Base-by-base conservation (phyloP, 2,329 filamentous ascomycete species). In the Stromatinia cepivora region DNA sequence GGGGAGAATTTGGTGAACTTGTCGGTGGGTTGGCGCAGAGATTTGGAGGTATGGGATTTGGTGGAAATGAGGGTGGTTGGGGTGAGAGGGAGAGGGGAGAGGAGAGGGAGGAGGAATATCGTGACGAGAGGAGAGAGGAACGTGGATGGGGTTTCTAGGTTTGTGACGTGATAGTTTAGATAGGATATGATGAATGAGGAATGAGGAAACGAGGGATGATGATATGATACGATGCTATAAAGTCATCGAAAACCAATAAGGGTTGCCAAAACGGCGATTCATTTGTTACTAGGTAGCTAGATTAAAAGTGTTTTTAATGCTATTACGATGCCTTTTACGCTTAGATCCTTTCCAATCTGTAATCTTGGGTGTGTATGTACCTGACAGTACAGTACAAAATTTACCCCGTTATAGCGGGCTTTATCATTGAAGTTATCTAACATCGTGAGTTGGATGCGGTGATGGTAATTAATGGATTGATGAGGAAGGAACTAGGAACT, bases 101-200 rank as follows among this genome's bases (percentile, higher is more conserved):
- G 39, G 36, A 46, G 17, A 36, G 52, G 20, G 46, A 39, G 28
- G 31, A 70, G 11, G 54, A 64, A 28, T 13, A 59, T 17, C 4
- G 85, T 85, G 67, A 91, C 81, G 28, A 91, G 80, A 68, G 57
- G 25, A 45, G 50, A 28, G 56, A 68, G n/a, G 31, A 25, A 28
- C 54, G 52, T 22, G 39, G 64, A 22, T 46, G 64, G 64, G 50
- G 66, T 15, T 59, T 67, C 20, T 62, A 58, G n/a, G 34, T 48
- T 34, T 45, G 11, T 45, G 53, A 45, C 6, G 11, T 61, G 25
- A 61, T 42, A 3, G 20, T 25, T 34, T 42, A 5, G 8, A 34
- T 62, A 56, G 36, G 28, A 31, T 61, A 42, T 42, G 39, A 39
- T 39, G 10, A 56, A 56, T 57, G 42, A 52, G 7, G 46, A 28